A percentile compares a stretch with the other conserved stretches of the same genome.
These are phyloP conservation scores for Backusella mclennaniae DNA, from an alignment of 192 early-diverging fungal genomes.

Conservation along the genomic window DNA sequence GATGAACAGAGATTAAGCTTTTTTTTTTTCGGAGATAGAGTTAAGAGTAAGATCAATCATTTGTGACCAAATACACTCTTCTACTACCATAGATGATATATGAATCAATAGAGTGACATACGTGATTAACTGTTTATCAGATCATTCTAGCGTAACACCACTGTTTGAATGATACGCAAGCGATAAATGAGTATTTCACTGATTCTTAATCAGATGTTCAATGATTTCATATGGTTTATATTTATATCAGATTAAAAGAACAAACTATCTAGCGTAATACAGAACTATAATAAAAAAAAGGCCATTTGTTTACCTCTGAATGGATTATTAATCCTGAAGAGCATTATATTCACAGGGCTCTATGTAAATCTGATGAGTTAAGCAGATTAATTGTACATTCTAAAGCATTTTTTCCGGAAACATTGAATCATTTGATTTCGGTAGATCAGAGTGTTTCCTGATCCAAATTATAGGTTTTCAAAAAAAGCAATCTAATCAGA, in stretches of 20 bases:
- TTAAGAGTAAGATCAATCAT: neutral
- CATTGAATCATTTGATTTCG: neutral
- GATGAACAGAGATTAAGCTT: neutral
- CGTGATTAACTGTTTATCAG: neutral
- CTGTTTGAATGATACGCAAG: neutral
- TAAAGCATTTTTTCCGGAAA: neutral
- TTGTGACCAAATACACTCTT: neutral
- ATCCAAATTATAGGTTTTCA: neutral
- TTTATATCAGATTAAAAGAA: neutral
- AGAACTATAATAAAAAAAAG: neutral
- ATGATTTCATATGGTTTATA: neutral
- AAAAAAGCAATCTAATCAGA: constrained; percentile 1
- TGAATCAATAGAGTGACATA: neutral
- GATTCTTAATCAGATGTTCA: neutral
- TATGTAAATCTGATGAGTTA: neutral
- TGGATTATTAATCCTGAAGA: neutral
- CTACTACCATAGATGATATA: neutral
- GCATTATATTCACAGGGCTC: too few relatives aligned
- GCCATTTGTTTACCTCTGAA: neutral
- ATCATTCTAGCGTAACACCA: neutral
- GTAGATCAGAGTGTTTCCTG: neutral
- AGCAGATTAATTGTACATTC: neutral
- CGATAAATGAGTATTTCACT: neutral
- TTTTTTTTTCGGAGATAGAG: neutral
- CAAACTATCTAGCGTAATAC: neutral